phyloP scores from a whole-genome alignment of 495 filamentous ascomycete species.

The Talaromyces wortmannii region DNA sequence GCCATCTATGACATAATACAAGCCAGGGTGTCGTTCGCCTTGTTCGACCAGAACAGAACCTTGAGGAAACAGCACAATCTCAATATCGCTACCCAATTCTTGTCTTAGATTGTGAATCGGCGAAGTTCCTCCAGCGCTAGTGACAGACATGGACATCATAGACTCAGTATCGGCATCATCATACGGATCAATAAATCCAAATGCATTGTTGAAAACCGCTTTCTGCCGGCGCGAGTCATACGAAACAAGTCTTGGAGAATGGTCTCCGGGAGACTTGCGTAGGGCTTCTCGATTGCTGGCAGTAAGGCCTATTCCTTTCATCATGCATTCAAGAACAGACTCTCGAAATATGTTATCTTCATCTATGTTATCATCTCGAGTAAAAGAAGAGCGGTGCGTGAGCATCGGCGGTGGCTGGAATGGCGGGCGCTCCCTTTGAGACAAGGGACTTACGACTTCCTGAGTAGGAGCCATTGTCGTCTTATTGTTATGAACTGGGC shows the following conservation, averaged over 20 bases:
- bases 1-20: conserved; percentile 97
- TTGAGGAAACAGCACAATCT: conserved; percentile 95
- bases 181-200: conserved; percentile 89
- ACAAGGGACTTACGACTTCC: conserved; percentile 44
- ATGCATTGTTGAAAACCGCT: conserved; percentile 81
- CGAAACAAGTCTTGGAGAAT: conserved; percentile 76
- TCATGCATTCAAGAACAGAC: conserved; percentile 89
- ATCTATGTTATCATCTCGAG: conserved; percentile 68
- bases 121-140: conserved; percentile 43
- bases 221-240: conserved; percentile 82
- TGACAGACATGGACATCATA: conserved; percentile 59
- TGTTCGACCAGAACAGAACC: conserved; percentile 95
- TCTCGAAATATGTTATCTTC: conserved; percentile 85
- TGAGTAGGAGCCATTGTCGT: neutral
- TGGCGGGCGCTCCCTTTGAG: conserved; percentile 48
- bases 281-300: conserved; percentile 50
- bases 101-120: conserved; percentile 53
- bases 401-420: conserved; percentile 41
- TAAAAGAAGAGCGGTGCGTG: conserved; percentile 36
- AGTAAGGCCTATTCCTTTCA: conserved; percentile 85
- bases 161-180: conserved; percentile 92
- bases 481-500: neutral
- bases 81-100: conserved; percentile 86
- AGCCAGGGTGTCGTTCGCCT: conserved; percentile 87
- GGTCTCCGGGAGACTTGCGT: conserved; percentile 60